phyloP scores from a whole-genome alignment of 345 rosid genomes.

The Noccaea caerulescens region DNA sequence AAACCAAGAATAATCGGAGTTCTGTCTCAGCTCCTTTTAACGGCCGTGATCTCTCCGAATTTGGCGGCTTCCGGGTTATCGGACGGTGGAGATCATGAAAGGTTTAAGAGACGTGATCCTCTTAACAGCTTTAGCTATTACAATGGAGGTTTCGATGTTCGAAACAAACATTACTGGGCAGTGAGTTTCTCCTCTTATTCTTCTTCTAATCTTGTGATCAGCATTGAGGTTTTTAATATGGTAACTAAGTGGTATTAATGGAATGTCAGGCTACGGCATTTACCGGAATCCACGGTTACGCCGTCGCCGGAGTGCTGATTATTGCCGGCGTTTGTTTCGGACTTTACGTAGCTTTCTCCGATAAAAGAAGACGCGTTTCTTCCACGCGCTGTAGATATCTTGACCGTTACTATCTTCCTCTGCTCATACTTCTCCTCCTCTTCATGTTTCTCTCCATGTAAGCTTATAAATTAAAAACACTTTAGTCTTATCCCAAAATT shows the following conservation, averaged over 20 bases:
- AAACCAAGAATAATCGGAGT: constrained; percentile 40
- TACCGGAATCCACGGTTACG: constrained; percentile 72
- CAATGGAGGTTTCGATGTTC: constrained; percentile 56
- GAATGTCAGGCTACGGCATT: constrained; percentile 72
- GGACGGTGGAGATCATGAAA: constrained; percentile 25
- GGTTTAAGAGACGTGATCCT: constrained; percentile 63
- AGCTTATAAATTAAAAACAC: constrained; percentile 19
- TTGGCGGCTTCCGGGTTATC: constrained; percentile 37
- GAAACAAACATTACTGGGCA: constrained; percentile 72
- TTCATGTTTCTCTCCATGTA: constrained; percentile 63
- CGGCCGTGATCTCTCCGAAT: constrained; percentile 39
- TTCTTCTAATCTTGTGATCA: not conserved
- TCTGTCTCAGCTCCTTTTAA: constrained; percentile 45
- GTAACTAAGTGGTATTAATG: constrained; percentile 8
- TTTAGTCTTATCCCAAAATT: not conserved
- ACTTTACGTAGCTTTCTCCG: constrained; percentile 44
- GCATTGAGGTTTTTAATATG: not conserved
- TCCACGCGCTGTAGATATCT: constrained; percentile 26
- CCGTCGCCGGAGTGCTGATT: constrained; percentile 60
- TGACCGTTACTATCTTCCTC: constrained; percentile 39
- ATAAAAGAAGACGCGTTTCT: constrained; percentile 27
- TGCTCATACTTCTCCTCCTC: constrained; percentile 49
- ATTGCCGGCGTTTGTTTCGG: constrained; percentile 56
- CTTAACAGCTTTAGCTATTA: constrained; percentile 54
- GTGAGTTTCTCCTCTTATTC: constrained; percentile 48